Evolutionary conservation across 345 rosid species (phyloP).

Genomic region (Hypericum perforatum): DNA sequence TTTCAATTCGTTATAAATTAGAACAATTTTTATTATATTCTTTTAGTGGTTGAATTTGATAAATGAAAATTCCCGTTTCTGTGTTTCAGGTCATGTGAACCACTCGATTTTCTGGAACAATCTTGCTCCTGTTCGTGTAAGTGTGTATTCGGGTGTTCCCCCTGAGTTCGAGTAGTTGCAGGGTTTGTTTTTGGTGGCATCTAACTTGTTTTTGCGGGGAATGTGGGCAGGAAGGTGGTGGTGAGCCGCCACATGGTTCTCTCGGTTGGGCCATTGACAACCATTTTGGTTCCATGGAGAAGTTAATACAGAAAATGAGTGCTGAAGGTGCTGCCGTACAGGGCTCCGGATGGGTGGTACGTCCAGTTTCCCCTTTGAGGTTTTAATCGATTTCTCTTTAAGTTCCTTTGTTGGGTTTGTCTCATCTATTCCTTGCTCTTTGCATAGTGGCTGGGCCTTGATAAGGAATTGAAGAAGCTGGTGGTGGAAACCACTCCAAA

Average conservation of each 20-base stretch:
- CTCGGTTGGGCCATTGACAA: constrained; percentile 71
- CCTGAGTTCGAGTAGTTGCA: neutral
- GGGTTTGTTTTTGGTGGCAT: neutral
- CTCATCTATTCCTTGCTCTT: neutral
- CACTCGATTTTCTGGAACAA: constrained; percentile 95
- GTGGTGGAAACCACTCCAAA: constrained; percentile 84
- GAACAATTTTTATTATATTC: too few species aligned
- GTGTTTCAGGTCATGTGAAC: constrained; percentile 66
- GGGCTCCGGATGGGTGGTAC: constrained; percentile 99
- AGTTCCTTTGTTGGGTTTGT: constrained; percentile 1
- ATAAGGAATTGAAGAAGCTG: constrained; percentile 74
- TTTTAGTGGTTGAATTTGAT: too few species aligned
- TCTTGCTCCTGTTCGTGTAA: constrained; percentile 58
- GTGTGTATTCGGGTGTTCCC: constrained; percentile 13
- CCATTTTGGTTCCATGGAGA: constrained; percentile 76
- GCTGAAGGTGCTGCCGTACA: constrained; percentile 94
- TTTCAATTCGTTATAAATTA: too few species aligned
- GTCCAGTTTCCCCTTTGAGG: constrained; percentile 13
- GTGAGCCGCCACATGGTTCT: constrained; percentile 71
- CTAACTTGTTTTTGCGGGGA: neutral
- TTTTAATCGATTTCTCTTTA: constrained; percentile 4
- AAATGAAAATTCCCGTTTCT: too few species aligned
- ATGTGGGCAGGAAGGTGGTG: constrained; percentile 71
- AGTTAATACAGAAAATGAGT: constrained; percentile 62
- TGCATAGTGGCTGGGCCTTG: constrained; percentile 78